Evolutionary conservation across 495 filamentous ascomycete species (phyloP).

Genomic region (Aspergillus nidulans): DNA sequence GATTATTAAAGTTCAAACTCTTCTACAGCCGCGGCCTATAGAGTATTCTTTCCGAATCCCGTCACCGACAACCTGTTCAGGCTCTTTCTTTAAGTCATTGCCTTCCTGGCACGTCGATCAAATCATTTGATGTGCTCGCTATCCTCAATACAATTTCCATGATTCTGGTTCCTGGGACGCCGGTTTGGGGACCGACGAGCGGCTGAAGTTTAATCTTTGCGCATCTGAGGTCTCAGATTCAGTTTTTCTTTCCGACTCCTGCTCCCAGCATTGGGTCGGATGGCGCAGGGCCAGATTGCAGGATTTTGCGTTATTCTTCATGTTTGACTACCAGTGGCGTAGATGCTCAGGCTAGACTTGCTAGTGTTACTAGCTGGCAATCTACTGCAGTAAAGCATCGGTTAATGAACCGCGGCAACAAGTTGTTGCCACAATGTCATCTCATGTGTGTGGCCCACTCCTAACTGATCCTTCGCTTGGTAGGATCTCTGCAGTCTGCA

Average conservation of each 20-base stretch:
- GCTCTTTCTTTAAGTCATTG: no score
- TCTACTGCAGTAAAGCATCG: not conserved
- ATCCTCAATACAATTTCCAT: not conserved
- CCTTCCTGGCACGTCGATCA: not conserved
- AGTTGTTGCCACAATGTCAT: no score
- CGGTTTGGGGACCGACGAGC: not conserved
- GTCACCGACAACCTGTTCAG: not conserved
- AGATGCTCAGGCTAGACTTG: not conserved
- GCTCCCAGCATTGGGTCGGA: no score
- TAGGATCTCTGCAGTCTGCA: no score
- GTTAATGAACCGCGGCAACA: not conserved
- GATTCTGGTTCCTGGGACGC: not conserved
- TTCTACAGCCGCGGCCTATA: no score
- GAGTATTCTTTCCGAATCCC: not conserved
- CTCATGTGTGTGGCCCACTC: no score
- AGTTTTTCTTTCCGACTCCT: not conserved
- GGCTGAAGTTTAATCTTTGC: not conserved
- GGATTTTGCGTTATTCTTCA: no score
- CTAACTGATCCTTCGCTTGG: no score
- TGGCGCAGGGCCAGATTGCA: not conserved
- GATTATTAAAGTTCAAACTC: not conserved
- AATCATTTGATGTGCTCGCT: not conserved
- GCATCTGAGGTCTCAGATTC: not conserved
- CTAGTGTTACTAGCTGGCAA: not conserved
- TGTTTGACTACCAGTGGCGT: not conserved